These are phyloP conservation scores for Malus hybrid DNA, from an alignment of 331 rosid genomes.

Conservation along the genomic window DNA sequence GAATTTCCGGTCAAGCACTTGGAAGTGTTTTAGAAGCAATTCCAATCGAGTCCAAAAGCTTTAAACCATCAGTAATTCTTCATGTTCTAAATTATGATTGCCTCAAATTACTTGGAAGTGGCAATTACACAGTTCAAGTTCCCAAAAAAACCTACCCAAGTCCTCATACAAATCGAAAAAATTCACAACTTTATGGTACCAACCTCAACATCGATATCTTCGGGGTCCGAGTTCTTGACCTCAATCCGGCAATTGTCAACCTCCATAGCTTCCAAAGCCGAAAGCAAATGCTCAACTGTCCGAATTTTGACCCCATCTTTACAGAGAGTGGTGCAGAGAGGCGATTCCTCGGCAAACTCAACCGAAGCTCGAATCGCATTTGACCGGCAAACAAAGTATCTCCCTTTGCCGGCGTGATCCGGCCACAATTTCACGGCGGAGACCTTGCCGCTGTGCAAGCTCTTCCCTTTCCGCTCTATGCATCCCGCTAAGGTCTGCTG, in stretches of 20 bases:
- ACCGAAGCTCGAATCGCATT: conserved; percentile 50
- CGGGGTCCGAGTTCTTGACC: conserved; percentile 34
- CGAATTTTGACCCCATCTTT: conserved; percentile 58
- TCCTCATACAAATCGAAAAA: not conserved
- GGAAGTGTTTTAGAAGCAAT: too few species aligned
- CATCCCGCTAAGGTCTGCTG: conserved; percentile 76
- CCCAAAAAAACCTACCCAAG: not conserved
- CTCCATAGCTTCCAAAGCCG: conserved; percentile 75
- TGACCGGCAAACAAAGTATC: conserved; percentile 54
- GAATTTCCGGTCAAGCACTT: too few species aligned
- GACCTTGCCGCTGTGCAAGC: conserved; percentile 55
- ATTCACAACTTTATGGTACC: not conserved
- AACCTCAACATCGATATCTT: conserved; percentile 50
- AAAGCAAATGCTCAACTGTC: conserved; percentile 87
- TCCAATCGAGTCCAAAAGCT: too few species aligned
- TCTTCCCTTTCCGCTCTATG: conserved; percentile 57
- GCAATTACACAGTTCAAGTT: not conserved
- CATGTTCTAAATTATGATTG: not conserved
- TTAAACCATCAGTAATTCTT: not conserved
- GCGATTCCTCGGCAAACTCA: conserved; percentile 52
- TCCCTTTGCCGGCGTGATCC: conserved; percentile 57
- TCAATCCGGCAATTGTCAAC: conserved; percentile 87
- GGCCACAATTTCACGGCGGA: conserved; percentile 68
- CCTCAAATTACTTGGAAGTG: not conserved
- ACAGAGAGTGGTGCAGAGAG: conserved; percentile 65